A percentile compares a stretch with the other conserved stretches of the same genome.
These are phyloP conservation scores for Aegilops tauschii DNA, from an alignment of 176 grass and related monocot species.

Conservation along the genomic window DNA sequence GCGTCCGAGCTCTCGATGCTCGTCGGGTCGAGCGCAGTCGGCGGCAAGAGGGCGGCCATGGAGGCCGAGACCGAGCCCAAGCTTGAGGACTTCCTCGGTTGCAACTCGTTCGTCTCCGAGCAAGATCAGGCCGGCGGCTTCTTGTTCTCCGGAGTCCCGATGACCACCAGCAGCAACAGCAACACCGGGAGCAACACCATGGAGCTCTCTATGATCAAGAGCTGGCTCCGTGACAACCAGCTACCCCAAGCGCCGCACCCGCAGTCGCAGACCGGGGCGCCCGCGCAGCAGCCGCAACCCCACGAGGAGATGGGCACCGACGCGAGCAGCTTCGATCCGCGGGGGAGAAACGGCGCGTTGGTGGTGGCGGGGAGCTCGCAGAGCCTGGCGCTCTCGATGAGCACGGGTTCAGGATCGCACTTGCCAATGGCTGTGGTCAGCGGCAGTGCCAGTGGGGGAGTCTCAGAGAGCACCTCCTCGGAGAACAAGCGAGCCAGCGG, in stretches of 20 bases:
- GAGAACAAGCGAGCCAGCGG: slow-evolving; percentile 59
- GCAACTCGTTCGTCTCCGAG: slow-evolving; percentile 77
- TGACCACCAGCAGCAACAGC: slow-evolving; percentile 38
- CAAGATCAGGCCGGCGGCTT: slow-evolving; percentile 66
- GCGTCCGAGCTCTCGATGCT: slow-evolving; percentile 91
- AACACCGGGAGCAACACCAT: slow-evolving; percentile 61
- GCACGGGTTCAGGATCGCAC: slow-evolving; percentile 70
- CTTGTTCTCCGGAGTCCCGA: slow-evolving; percentile 48
- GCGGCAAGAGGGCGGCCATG: slow-evolving; percentile 30
- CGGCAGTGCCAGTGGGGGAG: slow-evolving; percentile 22
- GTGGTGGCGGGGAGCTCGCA: slow-evolving; percentile 29
- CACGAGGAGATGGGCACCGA: slow-evolving; percentile 56
- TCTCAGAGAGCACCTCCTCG: slow-evolving; percentile 52
- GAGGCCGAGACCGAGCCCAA: slow-evolving; percentile 61
- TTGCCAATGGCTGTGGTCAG: slow-evolving; percentile 35
- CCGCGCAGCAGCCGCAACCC: neutral
- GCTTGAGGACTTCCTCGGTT: slow-evolving; percentile 93
- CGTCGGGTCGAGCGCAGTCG: slow-evolving; percentile 69
- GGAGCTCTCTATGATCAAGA: slow-evolving; percentile 91
- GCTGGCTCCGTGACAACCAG: slow-evolving; percentile 80
- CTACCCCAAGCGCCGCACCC: neutral
- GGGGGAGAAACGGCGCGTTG: slow-evolving; percentile 35
- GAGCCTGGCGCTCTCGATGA: slow-evolving; percentile 88
- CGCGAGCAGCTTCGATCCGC: slow-evolving; percentile 43
- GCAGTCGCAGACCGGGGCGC: neutral